Percentiles rank a stretch among this genome's conserved stretches.
phyloP scores from a whole-genome alignment of 2,329 filamentous ascomycete genomes.

The Phialophora verrucosa region DNA sequence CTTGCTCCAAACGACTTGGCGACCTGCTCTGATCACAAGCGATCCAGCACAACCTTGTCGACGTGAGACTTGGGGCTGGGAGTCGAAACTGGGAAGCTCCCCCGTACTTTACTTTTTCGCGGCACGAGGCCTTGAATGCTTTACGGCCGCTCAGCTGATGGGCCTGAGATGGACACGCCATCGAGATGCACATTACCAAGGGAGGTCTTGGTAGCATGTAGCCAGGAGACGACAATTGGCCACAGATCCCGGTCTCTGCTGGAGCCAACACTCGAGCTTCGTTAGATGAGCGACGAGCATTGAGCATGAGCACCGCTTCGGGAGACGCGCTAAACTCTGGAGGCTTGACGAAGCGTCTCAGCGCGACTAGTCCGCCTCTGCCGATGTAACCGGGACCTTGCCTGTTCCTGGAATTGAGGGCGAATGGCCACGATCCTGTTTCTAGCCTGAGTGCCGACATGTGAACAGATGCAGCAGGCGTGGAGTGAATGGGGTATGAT shows the following conservation, averaged over 20 bases:
- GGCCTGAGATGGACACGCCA: neutral
- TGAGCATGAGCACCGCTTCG: neutral
- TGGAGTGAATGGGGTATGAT: neutral
- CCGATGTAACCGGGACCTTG: neutral
- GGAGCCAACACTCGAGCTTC: neutral
- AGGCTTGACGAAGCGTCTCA: neutral
- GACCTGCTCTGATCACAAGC: conserved; percentile 1
- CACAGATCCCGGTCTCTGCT: neutral
- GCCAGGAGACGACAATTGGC: neutral
- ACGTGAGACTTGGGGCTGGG: neutral
- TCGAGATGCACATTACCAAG: neutral
- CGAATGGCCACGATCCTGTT: neutral
- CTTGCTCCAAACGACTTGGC: conserved; percentile 4
- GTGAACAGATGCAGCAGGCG: neutral
- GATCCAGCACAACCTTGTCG: conserved; percentile 1
- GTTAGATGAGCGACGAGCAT: neutral
- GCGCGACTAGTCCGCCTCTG: neutral
- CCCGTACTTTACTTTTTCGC: neutral
- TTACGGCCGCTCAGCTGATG: neutral
- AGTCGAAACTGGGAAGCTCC: neutral
- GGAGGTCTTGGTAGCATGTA: neutral
- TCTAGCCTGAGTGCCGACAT: neutral
- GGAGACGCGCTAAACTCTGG: neutral
- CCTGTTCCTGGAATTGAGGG: neutral
- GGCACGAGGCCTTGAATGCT: neutral